phyloP scores from a whole-genome alignment of 2,329 filamentous ascomycete species.

The Tolypocladium album region DNA sequence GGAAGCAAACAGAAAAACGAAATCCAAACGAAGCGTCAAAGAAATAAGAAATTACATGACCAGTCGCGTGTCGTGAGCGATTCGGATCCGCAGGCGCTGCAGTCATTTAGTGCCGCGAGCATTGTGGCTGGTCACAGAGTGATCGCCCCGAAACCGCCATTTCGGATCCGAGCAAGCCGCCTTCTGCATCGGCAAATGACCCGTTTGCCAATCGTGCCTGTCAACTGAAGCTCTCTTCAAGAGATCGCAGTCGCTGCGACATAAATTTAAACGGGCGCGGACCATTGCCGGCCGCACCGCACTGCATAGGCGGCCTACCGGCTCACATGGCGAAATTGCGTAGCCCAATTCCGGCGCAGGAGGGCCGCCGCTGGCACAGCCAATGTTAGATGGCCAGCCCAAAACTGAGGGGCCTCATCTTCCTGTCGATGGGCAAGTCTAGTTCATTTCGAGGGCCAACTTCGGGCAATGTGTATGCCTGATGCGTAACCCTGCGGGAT shows the following conservation, averaged over 20 bases:
- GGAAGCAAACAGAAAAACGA: neutral
- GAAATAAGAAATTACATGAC: neutral
- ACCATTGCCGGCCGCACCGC: no score
- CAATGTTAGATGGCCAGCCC: neutral
- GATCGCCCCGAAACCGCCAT: no score
- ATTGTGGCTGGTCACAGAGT: no score
- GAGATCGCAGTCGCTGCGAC: no score
- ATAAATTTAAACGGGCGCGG: no score
- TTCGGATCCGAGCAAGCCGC: constrained; percentile 2
- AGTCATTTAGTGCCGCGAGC: neutral
- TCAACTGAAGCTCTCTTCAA: neutral
- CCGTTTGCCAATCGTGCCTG: neutral
- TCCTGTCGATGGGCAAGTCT: neutral
- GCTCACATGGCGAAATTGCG: no score
- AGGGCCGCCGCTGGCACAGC: neutral
- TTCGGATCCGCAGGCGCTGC: neutral
- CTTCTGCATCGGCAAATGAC: neutral
- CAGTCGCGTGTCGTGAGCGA: neutral
- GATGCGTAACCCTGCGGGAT: neutral
- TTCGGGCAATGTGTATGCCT: neutral
- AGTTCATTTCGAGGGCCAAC: neutral
- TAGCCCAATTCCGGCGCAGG: no score
- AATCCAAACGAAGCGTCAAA: neutral
- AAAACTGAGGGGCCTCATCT: neutral
- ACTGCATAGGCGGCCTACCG: neutral